Conservation (phyloP, 1,139 yeast species). For the Scheffersomyces segobiensis region DNA sequence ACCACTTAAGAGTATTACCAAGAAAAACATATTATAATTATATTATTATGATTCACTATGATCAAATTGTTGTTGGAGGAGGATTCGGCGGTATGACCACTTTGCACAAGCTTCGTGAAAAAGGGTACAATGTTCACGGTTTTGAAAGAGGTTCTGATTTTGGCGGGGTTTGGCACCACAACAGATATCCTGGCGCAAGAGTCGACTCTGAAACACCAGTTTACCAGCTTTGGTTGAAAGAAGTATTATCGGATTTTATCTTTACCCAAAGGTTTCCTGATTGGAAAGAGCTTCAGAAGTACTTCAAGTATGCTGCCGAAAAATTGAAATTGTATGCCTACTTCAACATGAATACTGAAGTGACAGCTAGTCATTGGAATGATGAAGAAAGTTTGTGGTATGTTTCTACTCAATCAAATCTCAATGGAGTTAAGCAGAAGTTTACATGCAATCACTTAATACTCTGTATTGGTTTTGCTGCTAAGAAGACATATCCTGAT, state of each 20-base stretch:
- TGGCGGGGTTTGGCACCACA: conserved; percentile 1
- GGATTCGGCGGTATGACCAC: conserved; percentile 1
- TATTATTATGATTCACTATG: neutral
- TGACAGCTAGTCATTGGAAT: neutral
- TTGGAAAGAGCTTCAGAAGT: neutral
- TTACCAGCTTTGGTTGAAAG: conserved; percentile 1
- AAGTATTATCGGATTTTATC: neutral
- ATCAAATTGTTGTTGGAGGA: conserved; percentile 1
- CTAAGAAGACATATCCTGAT: neutral
- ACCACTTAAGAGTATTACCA: neutral
- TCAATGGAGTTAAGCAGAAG: neutral
- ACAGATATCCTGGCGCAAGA: conserved; percentile 1
- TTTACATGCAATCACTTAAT: neutral
- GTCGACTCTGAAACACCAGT: neutral
- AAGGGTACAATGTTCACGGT: conserved; percentile 1
- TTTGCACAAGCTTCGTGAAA: neutral
- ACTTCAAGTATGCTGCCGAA: conserved; percentile 1
- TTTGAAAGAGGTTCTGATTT: neutral
- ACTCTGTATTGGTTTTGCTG: neutral
- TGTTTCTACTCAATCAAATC: conserved; percentile 1
- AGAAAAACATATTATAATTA: neutral
- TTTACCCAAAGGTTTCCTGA: neutral
- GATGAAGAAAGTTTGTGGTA: neutral
- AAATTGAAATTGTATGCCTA: neutral
- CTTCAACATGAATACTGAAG: neutral